Evolutionary conservation across 129 eudicot species (phyloP).

Genomic region (Silybum marianum): DNA sequence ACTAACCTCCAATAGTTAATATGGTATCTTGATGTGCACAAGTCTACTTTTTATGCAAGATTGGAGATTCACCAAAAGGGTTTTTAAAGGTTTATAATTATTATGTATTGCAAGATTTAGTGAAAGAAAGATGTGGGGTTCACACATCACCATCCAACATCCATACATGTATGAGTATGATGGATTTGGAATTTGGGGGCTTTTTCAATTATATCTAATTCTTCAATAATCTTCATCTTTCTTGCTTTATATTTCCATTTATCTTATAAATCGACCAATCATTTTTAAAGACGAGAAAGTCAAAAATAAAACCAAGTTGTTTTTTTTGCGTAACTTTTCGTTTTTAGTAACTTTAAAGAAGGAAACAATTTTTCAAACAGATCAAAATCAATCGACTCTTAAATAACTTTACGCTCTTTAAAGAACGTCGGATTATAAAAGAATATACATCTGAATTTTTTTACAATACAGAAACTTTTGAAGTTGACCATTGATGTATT

Average conservation of each 20-base stretch:
- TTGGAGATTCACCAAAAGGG: slow-evolving; percentile 36
- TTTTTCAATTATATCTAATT: background rate
- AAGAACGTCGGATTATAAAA: background rate
- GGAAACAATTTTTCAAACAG: no score
- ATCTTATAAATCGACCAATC: background rate
- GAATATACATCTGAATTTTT: no score
- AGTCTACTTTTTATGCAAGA: slow-evolving; percentile 30
- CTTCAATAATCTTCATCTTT: background rate
- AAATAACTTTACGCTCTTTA: background rate
- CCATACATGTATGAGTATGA: slow-evolving; percentile 33
- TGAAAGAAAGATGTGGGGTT: slow-evolving; percentile 36
- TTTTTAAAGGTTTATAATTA: slow-evolving; percentile 28
- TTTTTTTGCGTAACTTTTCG: background rate
- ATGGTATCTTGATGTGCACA: slow-evolving; percentile 41
- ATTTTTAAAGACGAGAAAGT: background rate
- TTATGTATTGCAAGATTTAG: slow-evolving; percentile 40
- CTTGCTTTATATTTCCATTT: slow-evolving; percentile 1
- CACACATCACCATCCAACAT: slow-evolving; percentile 38
- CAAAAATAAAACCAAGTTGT: background rate
- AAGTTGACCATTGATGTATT: background rate
- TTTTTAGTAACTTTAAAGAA: no score
- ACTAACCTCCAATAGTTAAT: slow-evolving; percentile 36
- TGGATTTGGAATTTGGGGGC: slow-evolving; percentile 13
- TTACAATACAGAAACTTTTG: background rate
- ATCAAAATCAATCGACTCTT: background rate